phyloP scores from a whole-genome alignment of 495 filamentous ascomycete species.

The Daldinia childiae region DNA sequence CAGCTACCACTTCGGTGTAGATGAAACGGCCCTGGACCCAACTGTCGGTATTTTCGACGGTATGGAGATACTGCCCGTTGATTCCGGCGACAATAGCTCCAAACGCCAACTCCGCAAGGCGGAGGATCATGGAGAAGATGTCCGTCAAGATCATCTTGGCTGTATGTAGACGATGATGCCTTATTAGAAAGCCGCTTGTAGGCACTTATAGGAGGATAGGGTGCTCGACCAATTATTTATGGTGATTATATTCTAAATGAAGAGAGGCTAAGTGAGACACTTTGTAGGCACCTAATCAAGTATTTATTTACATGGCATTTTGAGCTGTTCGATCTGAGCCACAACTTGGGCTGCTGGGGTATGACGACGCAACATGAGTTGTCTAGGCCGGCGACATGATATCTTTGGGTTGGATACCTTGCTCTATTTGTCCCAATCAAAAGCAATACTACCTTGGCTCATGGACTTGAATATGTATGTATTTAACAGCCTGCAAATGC shows the following conservation, averaged over 20 bases:
- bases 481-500: too few relatives aligned
- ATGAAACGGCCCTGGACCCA: slow-evolving; percentile 57
- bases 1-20: slow-evolving; percentile 60
- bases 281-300: slow-evolving; percentile 21
- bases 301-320: slow-evolving; percentile 29
- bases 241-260: background rate
- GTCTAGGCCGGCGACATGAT: slow-evolving; percentile 10
- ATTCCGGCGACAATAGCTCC: slow-evolving; percentile 59
- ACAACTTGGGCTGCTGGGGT: background rate
- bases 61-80: slow-evolving; percentile 57
- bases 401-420: slow-evolving; percentile 10
- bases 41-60: slow-evolving; percentile 39
- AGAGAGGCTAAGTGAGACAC: background rate
- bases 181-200: slow-evolving; percentile 8
- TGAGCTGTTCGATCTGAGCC: slow-evolving; percentile 1
- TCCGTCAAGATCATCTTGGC: slow-evolving; percentile 53
- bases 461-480: too few relatives aligned
- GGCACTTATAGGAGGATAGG: background rate
- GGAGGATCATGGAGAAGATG: slow-evolving; percentile 55
- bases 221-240: background rate
- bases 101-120: slow-evolving; percentile 58
- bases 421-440: background rate
- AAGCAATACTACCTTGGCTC: too few relatives aligned
- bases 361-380: slow-evolving; percentile 23
- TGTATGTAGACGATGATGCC: slow-evolving; percentile 2